Evolutionary conservation across 768 basidiomycete species (phyloP).

Genomic region (Dendrothele bispora): DNA sequence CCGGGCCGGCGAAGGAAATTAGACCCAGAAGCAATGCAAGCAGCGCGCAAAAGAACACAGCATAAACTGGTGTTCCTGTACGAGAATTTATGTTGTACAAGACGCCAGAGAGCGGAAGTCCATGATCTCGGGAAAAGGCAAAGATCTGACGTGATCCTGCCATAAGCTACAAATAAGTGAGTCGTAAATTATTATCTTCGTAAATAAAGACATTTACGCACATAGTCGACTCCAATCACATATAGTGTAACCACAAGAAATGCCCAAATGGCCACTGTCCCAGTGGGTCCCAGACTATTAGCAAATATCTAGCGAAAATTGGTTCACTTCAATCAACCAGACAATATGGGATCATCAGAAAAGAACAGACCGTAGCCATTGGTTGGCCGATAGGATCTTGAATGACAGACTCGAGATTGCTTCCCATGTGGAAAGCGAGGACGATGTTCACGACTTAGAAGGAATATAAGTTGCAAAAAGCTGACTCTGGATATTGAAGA

Average conservation of each 20-base stretch:
- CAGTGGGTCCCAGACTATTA: constrained; percentile 39
- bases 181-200: neutral
- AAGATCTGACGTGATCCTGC: constrained; percentile 43
- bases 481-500: too few species aligned
- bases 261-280: constrained; percentile 37
- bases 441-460: constrained; percentile 40
- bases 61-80: constrained; percentile 55
- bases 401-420: constrained; percentile 38
- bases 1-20: constrained; percentile 50
- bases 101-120: constrained; percentile 16
- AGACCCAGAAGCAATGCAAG: constrained; percentile 43
- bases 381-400: constrained; percentile 39
- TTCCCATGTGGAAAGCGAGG: constrained; percentile 49
- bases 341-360: too few species aligned
- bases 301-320: constrained; percentile 28
- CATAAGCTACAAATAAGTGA: too few species aligned
- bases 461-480: neutral
- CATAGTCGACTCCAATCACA: constrained; percentile 28
- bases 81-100: constrained; percentile 35
- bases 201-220: constrained; percentile 23
- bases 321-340: too few species aligned
- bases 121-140: constrained; percentile 48
- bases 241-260: constrained; percentile 31
- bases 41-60: constrained; percentile 49
- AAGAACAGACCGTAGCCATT: constrained; percentile 31